These are phyloP conservation scores for Plenodomus tracheiphilus DNA, from an alignment of 2,329 filamentous ascomycete genomes.

Conservation along the genomic window DNA sequence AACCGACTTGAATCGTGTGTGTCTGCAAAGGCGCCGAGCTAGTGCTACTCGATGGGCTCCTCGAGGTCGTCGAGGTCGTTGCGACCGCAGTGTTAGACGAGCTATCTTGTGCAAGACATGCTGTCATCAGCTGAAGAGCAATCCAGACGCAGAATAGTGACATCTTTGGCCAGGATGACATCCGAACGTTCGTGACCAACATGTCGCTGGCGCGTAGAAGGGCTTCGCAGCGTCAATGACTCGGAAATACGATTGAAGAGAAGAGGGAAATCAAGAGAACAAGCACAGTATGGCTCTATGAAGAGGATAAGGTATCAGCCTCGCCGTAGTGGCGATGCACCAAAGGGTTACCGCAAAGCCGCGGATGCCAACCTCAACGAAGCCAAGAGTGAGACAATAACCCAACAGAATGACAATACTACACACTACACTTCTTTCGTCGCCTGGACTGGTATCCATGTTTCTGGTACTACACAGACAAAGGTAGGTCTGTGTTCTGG, in stretches of 20 bases:
- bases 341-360: slow-evolving; percentile 3
- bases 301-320: neutral
- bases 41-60: slow-evolving; percentile 11
- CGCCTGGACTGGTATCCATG: neutral
- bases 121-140: neutral
- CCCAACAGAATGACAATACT: slow-evolving; percentile 11
- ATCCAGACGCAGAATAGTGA: neutral
- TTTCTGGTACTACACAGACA: slow-evolving; percentile 6
- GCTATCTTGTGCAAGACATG: slow-evolving; percentile 13
- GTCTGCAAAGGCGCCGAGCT: slow-evolving; percentile 24
- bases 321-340: slow-evolving; percentile 7
- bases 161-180: neutral
- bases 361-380: slow-evolving; percentile 4
- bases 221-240: neutral
- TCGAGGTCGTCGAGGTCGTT: slow-evolving; percentile 4
- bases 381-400: slow-evolving; percentile 7
- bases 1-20: slow-evolving; percentile 44
- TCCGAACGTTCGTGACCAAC: neutral
- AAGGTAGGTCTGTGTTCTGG: slow-evolving; percentile 1
- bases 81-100: neutral
- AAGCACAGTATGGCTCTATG: slow-evolving; percentile 7
- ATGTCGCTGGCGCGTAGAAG: neutral
- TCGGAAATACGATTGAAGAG: neutral
- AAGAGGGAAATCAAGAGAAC: neutral
- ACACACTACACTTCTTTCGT: too few relatives aligned